Conservation (phyloP, 345 rosid species). For the Aquilaria yunnanensis region DNA sequence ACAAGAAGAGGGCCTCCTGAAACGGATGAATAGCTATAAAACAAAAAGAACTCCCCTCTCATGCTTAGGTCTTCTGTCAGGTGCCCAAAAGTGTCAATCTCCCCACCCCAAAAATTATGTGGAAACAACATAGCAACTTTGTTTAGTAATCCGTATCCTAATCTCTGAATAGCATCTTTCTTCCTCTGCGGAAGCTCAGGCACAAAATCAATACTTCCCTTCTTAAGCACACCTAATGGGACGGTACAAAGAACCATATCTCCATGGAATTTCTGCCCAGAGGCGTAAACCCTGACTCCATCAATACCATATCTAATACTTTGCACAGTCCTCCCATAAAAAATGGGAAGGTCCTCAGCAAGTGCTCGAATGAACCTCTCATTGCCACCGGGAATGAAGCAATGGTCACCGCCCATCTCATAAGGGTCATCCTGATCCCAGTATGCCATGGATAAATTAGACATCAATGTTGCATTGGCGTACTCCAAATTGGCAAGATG, state of each 20-base stretch:
- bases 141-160: slow-evolving; percentile 82
- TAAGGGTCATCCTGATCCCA: slow-evolving; percentile 99
- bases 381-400: slow-evolving; percentile 94
- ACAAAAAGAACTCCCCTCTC: slow-evolving; percentile 93
- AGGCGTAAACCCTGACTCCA: slow-evolving; percentile 67
- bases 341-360: slow-evolving; percentile 80
- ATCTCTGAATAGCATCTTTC: slow-evolving; percentile 72
- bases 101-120: slow-evolving; percentile 83
- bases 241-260: slow-evolving; percentile 91
- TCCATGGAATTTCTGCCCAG: slow-evolving; percentile 71
- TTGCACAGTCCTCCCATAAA: slow-evolving; percentile 64
- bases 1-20: slow-evolving; percentile 93
- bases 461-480: slow-evolving; percentile 87
- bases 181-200: slow-evolving; percentile 88
- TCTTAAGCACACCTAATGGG: slow-evolving; percentile 82
- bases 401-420: slow-evolving; percentile 99
- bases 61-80: slow-evolving; percentile 68
- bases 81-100: slow-evolving; percentile 89
- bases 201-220: slow-evolving; percentile 62
- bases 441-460: slow-evolving; percentile 85
- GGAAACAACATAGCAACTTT: slow-evolving; percentile 93
- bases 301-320: slow-evolving; percentile 75
- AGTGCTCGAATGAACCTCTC: slow-evolving; percentile 79
- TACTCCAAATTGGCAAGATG: slow-evolving; percentile 92
- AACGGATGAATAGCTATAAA: slow-evolving; percentile 83